A percentile compares a stretch with the other conserved stretches of the same genome.
These are phyloP conservation scores for Kluyveromyces marxianus DNA, from an alignment of 1,139 yeast genomes.

Conservation along the genomic window DNA sequence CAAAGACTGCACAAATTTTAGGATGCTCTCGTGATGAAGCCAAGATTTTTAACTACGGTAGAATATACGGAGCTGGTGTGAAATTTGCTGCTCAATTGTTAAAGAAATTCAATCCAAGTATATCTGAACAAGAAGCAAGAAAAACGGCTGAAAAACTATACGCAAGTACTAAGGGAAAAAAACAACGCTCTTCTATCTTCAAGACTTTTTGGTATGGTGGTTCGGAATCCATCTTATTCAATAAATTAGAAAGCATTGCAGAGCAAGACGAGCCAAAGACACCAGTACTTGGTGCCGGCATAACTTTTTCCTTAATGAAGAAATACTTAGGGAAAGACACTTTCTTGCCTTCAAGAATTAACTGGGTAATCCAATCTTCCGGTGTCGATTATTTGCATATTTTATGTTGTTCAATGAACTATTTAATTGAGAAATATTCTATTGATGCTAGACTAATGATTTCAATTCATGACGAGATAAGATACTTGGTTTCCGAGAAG, in stretches of 20 bases:
- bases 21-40: conserved; percentile 91
- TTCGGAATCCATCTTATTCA: conserved; percentile 86
- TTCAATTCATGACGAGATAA: conserved; percentile 92
- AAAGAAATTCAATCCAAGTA: conserved; percentile 68
- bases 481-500: conserved; percentile 68
- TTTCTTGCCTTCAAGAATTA: conserved; percentile 83
- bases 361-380: conserved; percentile 97
- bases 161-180: conserved; percentile 73
- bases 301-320: conserved; percentile 73
- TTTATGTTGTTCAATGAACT: conserved; percentile 81
- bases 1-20: conserved; percentile 83
- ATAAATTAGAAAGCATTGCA: conserved; percentile 81
- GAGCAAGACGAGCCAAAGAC: conserved; percentile 77
- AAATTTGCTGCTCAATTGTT: conserved; percentile 77
- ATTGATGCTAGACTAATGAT: conserved; percentile 75
- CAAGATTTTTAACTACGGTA: conserved; percentile 89
- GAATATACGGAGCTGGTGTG: conserved; percentile 96
- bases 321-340: conserved; percentile 56
- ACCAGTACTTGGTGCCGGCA: conserved; percentile 89
- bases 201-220: conserved; percentile 77
- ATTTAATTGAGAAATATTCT: conserved; percentile 53
- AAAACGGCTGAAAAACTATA: conserved; percentile 62
- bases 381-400: conserved; percentile 95
- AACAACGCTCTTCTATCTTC: conserved; percentile 29
- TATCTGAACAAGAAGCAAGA: conserved; percentile 66